Base-by-base conservation (phyloP, 2,329 filamentous ascomycete genomes). In the Venturiaceae sp. region DNA sequence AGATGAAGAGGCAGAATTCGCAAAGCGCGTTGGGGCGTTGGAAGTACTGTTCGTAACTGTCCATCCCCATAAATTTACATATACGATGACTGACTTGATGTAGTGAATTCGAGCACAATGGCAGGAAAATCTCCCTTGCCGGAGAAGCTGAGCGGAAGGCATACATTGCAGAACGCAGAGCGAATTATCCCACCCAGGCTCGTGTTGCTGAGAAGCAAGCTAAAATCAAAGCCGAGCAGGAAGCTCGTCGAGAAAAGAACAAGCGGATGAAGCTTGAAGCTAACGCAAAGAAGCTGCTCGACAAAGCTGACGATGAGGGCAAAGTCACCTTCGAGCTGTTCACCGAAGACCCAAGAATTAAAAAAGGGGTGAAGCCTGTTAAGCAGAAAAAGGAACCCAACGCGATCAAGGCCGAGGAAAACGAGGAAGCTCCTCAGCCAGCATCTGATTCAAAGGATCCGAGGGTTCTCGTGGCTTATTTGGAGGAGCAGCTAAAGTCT, bases 131-230 rank as follows among this genome's bases (percentile, higher is more conserved):
- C 3, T 78, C 74, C 0, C 68, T 86, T 26, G 75, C 77, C 57
- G 78, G 77, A 6, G 69, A 79, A 16, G 82, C 82, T 60, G 91
- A 96, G 67, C 79, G 96, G 58, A 81, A 83, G 26, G 82, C 83
- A 6, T 97, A 90, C 84, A 83, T 95, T 62, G 84, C 84, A 54
- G 90, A 96, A 70, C 84, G 92, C 60, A 87, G 81, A 68, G 86
- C 83, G 63, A 85, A 86, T 55, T 97, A 83, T 69, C 92, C 92
- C 1, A 96, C 92, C 2, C 83, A 83, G 69, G 83, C 83, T 60
- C 84, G 88, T 58, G 76, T 84, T 62, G 80, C 83, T 61, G 83
- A 83, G 62, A 88, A 82, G 71, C 81, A 83, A 80, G 58, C 68
- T 73, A 30, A 60, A 73, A 23, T 61, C 63, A 32, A 66, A 62